phyloP scores from a whole-genome alignment of 2,329 filamentous ascomycete species.

The Elsinoe fawcettii region DNA sequence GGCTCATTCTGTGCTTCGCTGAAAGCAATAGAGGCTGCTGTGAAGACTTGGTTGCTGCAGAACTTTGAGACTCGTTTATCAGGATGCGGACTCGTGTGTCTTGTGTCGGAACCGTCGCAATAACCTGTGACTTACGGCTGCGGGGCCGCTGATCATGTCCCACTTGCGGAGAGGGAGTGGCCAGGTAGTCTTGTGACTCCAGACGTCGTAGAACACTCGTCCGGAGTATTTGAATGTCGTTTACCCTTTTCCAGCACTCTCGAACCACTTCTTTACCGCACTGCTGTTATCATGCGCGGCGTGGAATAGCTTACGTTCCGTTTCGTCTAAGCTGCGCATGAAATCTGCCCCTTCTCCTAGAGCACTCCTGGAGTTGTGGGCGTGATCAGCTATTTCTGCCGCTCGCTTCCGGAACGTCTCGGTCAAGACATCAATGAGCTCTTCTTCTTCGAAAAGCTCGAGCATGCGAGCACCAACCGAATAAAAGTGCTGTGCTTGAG shows the following conservation, averaged over 20 bases:
- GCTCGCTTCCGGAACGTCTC: constrained; percentile 76
- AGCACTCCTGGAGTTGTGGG: constrained; percentile 62
- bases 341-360: constrained; percentile 62
- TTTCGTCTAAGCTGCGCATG: constrained; percentile 79
- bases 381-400: constrained; percentile 77
- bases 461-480: constrained; percentile 75
- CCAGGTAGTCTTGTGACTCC: too few relatives aligned
- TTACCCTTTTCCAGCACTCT: constrained; percentile 20
- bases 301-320: constrained; percentile 59
- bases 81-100: too few relatives aligned
- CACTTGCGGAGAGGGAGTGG: too few relatives aligned
- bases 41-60: too few relatives aligned
- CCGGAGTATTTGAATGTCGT: background rate
- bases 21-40: too few relatives aligned
- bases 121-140: too few relatives aligned
- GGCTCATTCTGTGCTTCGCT: too few relatives aligned
- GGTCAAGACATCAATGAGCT: constrained; percentile 55
- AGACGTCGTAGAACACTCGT: too few relatives aligned
- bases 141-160: too few relatives aligned
- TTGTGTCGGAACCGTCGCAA: too few relatives aligned
- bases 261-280: constrained; percentile 38
- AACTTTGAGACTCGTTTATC: too few relatives aligned
- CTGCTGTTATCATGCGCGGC: constrained; percentile 42
- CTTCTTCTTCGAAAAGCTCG: constrained; percentile 86
- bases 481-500: constrained; percentile 82